Evolutionary conservation across 148 eudicot species (phyloP), one percentile per base, ranked within the genome.

Genomic region (Amaranthus palmeri): DNA sequence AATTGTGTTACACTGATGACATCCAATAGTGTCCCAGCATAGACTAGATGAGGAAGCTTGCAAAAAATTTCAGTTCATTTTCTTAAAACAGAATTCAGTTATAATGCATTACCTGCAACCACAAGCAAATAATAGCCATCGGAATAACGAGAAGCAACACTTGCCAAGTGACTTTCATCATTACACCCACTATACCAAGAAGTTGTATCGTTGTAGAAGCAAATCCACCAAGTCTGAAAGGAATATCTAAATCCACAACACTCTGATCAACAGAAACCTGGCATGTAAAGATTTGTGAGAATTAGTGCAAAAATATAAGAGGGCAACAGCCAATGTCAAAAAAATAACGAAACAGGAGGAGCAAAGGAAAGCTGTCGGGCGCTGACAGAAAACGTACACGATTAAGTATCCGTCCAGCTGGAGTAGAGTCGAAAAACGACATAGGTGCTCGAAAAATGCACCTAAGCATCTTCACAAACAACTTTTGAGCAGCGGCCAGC

Each of bases 371-470:
- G 11, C 46, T 49, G 43, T 43, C 46, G 6, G 46, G 49, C 44
- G 65, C 68, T 61, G 53, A 65, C 47, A 43, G 66, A 68, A 57
- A 45, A 72, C 92, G 81, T 87, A 93, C 98, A 10, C 98, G 95
- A 78, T 89, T 93, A 76, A 93, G 83, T 73, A 93, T 93, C 77
- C 98, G 83, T 57, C 98, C 98, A 57, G 96, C 86, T 65, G 98
- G 98, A 67, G 98, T 93, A 49, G 98, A 93, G 86, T 93, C 98
- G 73, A 86, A 93, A 89, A 93, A 93, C n/a, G 98, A 93, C 96
- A 93, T 93, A 54, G 98, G 98, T 67, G 98, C 97, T 70, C 90
- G 87, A 67, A 93, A 93, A 60, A 93, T 78, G 12, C 84, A 76
- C 51, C 73, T 67, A 74, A 89, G 92, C 98, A 93, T 93, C 81